Percentiles rank a stretch among this genome's conserved stretches.
Evolutionary conservation across 2,329 filamentous ascomycete species (phyloP).

Genomic region (Sarocladium brachiariae): DNA sequence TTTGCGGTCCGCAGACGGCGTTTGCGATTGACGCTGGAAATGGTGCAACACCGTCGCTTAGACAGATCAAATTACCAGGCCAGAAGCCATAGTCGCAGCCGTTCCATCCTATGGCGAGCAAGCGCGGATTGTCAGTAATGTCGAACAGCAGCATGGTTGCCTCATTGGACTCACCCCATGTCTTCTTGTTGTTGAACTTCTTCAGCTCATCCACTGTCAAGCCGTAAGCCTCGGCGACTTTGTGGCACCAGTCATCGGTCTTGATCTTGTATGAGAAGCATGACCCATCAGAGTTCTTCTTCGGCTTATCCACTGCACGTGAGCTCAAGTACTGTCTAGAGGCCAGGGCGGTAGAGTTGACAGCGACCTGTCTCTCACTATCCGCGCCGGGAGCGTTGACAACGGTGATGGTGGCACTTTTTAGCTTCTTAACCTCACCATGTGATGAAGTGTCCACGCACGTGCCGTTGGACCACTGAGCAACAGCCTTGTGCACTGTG

Average conservation of each 20-base stretch:
- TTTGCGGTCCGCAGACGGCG: slow-evolving; percentile 25
- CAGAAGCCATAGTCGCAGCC: slow-evolving; percentile 15
- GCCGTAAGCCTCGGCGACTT: not conserved
- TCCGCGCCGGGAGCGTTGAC: too few relatives aligned
- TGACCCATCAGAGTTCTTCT: not conserved
- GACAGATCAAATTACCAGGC: slow-evolving; percentile 23
- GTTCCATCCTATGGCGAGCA: not conserved
- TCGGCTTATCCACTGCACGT: slow-evolving; percentile 5
- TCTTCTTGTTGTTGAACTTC: slow-evolving; percentile 20
- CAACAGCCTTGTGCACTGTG: too few relatives aligned
- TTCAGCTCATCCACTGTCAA: not conserved
- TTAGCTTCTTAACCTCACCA: too few relatives aligned
- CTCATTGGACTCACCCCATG: slow-evolving; percentile 26
- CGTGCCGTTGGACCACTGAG: too few relatives aligned
- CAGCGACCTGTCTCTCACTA: too few relatives aligned
- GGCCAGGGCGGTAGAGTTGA: too few relatives aligned
- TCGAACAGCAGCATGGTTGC: too few relatives aligned
- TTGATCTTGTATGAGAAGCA: not conserved
- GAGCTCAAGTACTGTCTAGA: too few relatives aligned
- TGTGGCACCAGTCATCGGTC: not conserved
- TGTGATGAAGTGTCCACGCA: too few relatives aligned
- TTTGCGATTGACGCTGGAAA: slow-evolving; percentile 24
- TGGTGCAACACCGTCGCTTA: slow-evolving; percentile 26
- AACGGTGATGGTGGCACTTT: too few relatives aligned
- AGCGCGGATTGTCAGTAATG: too few relatives aligned